These are phyloP conservation scores for Melastoma candidum DNA, from an alignment of 441 rosid species.

Conservation along the genomic window DNA sequence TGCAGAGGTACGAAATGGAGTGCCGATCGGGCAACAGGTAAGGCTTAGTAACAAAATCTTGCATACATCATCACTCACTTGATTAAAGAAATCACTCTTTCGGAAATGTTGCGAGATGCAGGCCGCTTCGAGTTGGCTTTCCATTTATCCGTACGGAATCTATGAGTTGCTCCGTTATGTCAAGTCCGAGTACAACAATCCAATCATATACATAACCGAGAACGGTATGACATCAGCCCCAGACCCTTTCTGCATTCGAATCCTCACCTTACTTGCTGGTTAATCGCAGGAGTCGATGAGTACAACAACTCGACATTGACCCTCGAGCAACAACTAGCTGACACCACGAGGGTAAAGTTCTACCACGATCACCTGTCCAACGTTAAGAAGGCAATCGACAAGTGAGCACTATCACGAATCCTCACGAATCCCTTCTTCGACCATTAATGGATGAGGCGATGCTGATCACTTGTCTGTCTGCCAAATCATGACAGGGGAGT, in stretches of 20 bases:
- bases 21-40: conserved; percentile 8
- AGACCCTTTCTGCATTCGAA: too few relatives aligned
- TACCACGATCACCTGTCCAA: neutral
- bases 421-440: too few relatives aligned
- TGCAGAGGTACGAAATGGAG: conserved; percentile 3
- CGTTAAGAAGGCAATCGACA: neutral
- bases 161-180: conserved; percentile 1
- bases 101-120: neutral
- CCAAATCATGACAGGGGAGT: conserved; percentile 10
- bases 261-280: too few relatives aligned
- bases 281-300: conserved; percentile 3
- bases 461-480: too few relatives aligned
- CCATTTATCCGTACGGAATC: conserved; percentile 6
- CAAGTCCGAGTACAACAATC: conserved; percentile 11
- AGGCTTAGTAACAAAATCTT: neutral
- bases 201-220: conserved; percentile 4
- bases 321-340: conserved; percentile 6
- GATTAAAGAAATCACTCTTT: too few relatives aligned
- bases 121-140: conserved; percentile 8
- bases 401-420: too few relatives aligned
- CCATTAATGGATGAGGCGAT: too few relatives aligned
- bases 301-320: neutral
- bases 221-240: conserved; percentile 1
- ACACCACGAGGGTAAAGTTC: conserved; percentile 4
- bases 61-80: too few relatives aligned